Base-by-base conservation (phyloP, 495 filamentous ascomycete species). In the Aspergillus nidulans region DNA sequence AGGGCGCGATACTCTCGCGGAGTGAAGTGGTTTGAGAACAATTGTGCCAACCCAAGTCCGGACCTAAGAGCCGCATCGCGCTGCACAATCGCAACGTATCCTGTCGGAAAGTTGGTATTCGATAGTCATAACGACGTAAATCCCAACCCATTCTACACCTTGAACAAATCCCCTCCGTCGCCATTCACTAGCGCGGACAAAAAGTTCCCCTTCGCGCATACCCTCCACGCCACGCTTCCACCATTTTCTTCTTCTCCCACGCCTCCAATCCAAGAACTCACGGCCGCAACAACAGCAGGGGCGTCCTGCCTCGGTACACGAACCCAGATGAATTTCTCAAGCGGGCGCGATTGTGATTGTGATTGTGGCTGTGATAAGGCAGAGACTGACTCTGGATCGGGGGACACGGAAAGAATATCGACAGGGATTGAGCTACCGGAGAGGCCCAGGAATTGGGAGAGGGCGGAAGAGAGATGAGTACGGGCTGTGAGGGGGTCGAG, bases 361-460 rank as follows among this genome's bases (percentile, higher is more conserved):
- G 42, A 12, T 45, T 45, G 41, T 7, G 20, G 6, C 12, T 43
- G 41, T 10, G 41, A 24, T 23, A 19, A 12, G 8, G 30, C n/a
- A n/a, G n/a, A n/a, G n/a, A n/a, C 2, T 34, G 30, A 34, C 8
- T 34, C 30, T 32, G 24, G 16, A 5, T 60, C 39, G 3, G 56
- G 18, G 12, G 40, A 45, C 4, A 88, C 69, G 40, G 88, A 83
- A 7, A 97, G 75, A 28, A 96, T 85, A 61, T 97, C 92, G 55
- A 96, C 69, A 0, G 86, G 74, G 19, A 96, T 90, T 1, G 86
- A 81, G 5, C 86, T 76, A 28, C 92, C 92, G 2, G 82, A 82
- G 26, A 87, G 62, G 8, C 92, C 92, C 18, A 96, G 82, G 71
- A 89, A 96, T 63, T 91, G 88, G 8, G 78, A 79, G 1, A 96